Evolutionary conservation across 352 stramenopile species (phyloP).

Genomic region (Pythium guiyangense): DNA sequence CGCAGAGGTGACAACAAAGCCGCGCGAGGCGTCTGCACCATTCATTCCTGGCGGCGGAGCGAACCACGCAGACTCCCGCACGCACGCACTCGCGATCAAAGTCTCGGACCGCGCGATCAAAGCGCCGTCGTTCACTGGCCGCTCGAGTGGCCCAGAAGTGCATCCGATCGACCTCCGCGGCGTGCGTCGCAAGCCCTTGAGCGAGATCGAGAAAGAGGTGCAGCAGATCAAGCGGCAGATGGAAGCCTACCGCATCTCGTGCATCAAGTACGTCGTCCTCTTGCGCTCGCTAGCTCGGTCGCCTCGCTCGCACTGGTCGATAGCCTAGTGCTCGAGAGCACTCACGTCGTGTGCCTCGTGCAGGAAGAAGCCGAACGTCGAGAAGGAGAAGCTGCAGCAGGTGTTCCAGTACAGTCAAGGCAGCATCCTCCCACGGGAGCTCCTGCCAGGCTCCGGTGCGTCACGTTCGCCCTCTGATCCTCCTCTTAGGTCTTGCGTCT

Average conservation of each 20-base stretch:
- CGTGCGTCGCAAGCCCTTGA: conserved; percentile 51
- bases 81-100: conserved; percentile 38
- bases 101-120: conserved; percentile 64
- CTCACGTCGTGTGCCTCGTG: background rate
- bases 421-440: conserved; percentile 60
- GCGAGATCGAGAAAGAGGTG: conserved; percentile 76
- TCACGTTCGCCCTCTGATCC: background rate
- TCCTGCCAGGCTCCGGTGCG: conserved; percentile 65
- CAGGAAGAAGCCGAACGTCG: conserved; percentile 50
- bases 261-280: conserved; percentile 31
- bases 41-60: conserved; percentile 63
- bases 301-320: no score
- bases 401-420: conserved; percentile 64
- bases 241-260: conserved; percentile 50
- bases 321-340: no score
- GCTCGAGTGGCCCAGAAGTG: conserved; percentile 28
- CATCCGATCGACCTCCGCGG: conserved; percentile 58
- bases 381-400: conserved; percentile 84
- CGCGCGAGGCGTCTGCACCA: conserved; percentile 25
- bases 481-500: background rate
- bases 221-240: conserved; percentile 68
- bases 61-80: conserved; percentile 36
- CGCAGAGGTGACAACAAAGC: conserved; percentile 51
- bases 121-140: conserved; percentile 29
- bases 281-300: background rate